Evolutionary conservation across 2,329 filamentous ascomycete genomes (phyloP), one percentile per base, ranked within the genome.

Genomic region (Microdochium nivale): DNA sequence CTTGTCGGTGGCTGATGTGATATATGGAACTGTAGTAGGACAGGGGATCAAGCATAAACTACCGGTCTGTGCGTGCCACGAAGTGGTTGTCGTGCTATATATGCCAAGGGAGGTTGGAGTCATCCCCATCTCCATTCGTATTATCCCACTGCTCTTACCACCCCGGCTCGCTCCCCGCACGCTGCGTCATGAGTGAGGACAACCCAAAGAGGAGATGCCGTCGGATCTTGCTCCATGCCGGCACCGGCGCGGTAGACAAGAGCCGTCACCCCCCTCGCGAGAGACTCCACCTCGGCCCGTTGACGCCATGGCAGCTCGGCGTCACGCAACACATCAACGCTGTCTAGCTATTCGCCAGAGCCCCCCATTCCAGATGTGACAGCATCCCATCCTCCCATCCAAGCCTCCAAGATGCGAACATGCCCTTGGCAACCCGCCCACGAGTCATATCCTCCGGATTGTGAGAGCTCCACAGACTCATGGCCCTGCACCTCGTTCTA

Each of bases 1-100:
- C 7, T 52, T 62, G 56, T n/a, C 25, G 37, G 47, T 48, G 25
- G 35, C 14, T 19, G n/a, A n/a, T n/a, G n/a, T n/a, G n/a, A n/a
- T n/a, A n/a, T n/a, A n/a, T n/a, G n/a, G n/a, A n/a, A n/a, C n/a
- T n/a, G n/a, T n/a, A n/a, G n/a, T n/a, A n/a, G n/a, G n/a, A 11
- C n/a, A 11, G 35, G 10, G 35, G 11, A 40, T 9, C 35, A n/a
- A n/a, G 35, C 14, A 40, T 16, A 33, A 33, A 9, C 32, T 33
- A 16, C 9, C 32, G 16, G 9, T 33, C 32, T 33, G 9, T 33
- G 32, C 35, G 14, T 7, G 19, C n/a, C 35, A 8, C n/a, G 30
- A 33, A 14, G 30, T 33, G 30, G 8, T 33, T 8, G 14, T 33
- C 8, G 30, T 9, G 30, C 30, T 33, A 33, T 14, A 9, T 14